These are phyloP conservation scores for Yamadazyma diospyri DNA, from an alignment of 1,139 yeast species.

Conservation along the genomic window DNA sequence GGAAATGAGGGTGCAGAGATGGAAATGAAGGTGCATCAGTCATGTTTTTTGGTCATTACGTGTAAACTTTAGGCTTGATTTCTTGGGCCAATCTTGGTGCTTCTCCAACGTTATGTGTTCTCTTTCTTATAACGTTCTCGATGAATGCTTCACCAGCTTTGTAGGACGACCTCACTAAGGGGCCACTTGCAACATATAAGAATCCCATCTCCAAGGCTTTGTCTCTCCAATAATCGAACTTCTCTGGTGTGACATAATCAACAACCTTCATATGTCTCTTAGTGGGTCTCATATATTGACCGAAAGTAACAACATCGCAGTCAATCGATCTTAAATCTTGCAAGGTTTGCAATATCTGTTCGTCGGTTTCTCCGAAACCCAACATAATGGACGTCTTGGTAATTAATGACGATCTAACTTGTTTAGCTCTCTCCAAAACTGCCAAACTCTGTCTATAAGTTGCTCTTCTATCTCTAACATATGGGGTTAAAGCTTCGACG, in stretches of 20 bases:
- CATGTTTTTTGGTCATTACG: slow-evolving; percentile 11
- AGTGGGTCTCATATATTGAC: slow-evolving; percentile 99
- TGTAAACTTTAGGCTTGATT: slow-evolving; percentile 14
- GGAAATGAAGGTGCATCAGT: too few relatives aligned
- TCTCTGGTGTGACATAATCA: slow-evolving; percentile 91
- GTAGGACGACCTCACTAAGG: slow-evolving; percentile 92
- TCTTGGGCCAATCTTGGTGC: slow-evolving; percentile 32
- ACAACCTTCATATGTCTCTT: slow-evolving; percentile 98
- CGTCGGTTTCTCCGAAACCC: slow-evolving; percentile 96
- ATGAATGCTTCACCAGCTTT: slow-evolving; percentile 98
- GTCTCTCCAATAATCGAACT: slow-evolving; percentile 90
- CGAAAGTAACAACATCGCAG: slow-evolving; percentile 96
- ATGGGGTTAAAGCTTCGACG: slow-evolving; percentile 92
- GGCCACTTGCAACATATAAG: slow-evolving; percentile 95
- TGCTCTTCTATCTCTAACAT: slow-evolving; percentile 94
- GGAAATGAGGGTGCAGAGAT: too few relatives aligned
- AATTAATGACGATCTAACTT: slow-evolving; percentile 66
- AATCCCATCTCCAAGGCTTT: slow-evolving; percentile 88
- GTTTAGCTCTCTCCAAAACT: slow-evolving; percentile 78
- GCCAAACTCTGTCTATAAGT: slow-evolving; percentile 84
- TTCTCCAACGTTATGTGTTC: slow-evolving; percentile 53
- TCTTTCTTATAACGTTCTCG: slow-evolving; percentile 85
- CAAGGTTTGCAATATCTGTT: slow-evolving; percentile 73
- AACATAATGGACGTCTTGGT: slow-evolving; percentile 96
- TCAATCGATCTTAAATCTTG: slow-evolving; percentile 67